Percentiles rank a stretch among this genome's conserved stretches.
Conservation (phyloP, 305 asterid species). For the Fraxinus sp. region DNA sequence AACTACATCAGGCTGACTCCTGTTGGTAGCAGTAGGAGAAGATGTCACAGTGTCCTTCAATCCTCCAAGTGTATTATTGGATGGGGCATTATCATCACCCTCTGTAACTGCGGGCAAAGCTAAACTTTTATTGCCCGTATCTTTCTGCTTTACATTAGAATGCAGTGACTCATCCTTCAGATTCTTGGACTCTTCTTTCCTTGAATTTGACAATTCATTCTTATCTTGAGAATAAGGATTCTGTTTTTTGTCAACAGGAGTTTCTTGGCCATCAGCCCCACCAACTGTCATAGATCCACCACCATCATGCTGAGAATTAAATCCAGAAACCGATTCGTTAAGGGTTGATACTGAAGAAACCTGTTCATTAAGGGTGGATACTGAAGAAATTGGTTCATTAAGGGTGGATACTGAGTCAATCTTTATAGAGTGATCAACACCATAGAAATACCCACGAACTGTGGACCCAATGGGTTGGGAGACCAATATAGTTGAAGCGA, state of each 20-base stretch:
- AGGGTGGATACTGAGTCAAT: constrained; percentile 18
- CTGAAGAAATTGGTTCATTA: constrained; percentile 22
- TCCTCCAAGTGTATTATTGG: constrained; percentile 25
- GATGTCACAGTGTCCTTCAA: constrained; percentile 30
- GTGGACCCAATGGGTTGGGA: constrained; percentile 57
- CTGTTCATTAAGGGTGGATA: constrained; percentile 22
- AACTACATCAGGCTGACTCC: constrained; percentile 31
- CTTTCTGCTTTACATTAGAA: constrained; percentile 19
- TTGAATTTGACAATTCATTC: constrained; percentile 22
- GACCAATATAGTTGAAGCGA: constrained; percentile 65
- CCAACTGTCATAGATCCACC: constrained; percentile 21
- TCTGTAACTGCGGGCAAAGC: constrained; percentile 22
- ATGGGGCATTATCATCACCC: constrained; percentile 20
- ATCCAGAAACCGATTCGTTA: constrained; percentile 23
- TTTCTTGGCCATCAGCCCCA: constrained; percentile 22
- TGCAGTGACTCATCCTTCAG: constrained; percentile 27
- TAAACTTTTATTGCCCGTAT: constrained; percentile 17
- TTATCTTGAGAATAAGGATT: constrained; percentile 20
- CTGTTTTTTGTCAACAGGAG: constrained; percentile 21
- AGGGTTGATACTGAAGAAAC: constrained; percentile 23
- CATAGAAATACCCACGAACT: constrained; percentile 53
- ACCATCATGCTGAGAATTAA: constrained; percentile 26
- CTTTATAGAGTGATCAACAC: constrained; percentile 32
- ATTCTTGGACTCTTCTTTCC: constrained; percentile 25
- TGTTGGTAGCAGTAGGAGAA: constrained; percentile 33